Evolutionary conservation across 2,329 filamentous ascomycete species (phyloP).

Genomic region (Pyrenophora teres): DNA sequence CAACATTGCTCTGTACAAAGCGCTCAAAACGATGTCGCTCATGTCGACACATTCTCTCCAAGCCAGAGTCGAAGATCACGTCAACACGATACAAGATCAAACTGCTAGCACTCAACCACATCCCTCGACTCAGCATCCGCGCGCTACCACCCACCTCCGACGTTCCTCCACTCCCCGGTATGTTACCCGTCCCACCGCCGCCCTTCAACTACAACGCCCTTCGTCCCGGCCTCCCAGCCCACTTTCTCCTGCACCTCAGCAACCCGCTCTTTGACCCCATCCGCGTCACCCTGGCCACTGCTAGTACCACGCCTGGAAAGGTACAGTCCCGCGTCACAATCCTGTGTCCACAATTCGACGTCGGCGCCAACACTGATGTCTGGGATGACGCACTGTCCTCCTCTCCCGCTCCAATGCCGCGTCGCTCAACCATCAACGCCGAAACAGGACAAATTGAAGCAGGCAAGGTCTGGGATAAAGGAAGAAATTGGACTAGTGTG

Average conservation of each 20-base stretch:
- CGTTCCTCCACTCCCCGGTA: slow-evolving; percentile 48
- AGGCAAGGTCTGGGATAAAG: slow-evolving; percentile 94
- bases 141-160: slow-evolving; percentile 60
- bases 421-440: slow-evolving; percentile 27
- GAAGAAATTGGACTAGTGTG: slow-evolving; percentile 92
- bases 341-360: slow-evolving; percentile 89
- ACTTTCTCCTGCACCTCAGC: slow-evolving; percentile 87
- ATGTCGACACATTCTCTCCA: slow-evolving; percentile 93
- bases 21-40: slow-evolving; percentile 90
- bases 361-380: slow-evolving; percentile 91
- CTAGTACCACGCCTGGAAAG: slow-evolving; percentile 51
- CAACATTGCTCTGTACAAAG: slow-evolving; percentile 85
- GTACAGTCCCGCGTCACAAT: slow-evolving; percentile 75
- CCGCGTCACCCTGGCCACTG: slow-evolving; percentile 84
- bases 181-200: slow-evolving; percentile 29
- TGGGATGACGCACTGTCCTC: slow-evolving; percentile 82
- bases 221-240: slow-evolving; percentile 59
- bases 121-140: slow-evolving; percentile 78
- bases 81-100: slow-evolving; percentile 92
- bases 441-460: slow-evolving; percentile 64
- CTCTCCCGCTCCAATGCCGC: slow-evolving; percentile 45
- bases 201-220: slow-evolving; percentile 55
- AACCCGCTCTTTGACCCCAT: slow-evolving; percentile 95
- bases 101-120: slow-evolving; percentile 80
- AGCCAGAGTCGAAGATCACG: slow-evolving; percentile 87